Evolutionary conservation across 441 rosid species (phyloP).

Genomic region (Pelargonium cotyledonis): DNA sequence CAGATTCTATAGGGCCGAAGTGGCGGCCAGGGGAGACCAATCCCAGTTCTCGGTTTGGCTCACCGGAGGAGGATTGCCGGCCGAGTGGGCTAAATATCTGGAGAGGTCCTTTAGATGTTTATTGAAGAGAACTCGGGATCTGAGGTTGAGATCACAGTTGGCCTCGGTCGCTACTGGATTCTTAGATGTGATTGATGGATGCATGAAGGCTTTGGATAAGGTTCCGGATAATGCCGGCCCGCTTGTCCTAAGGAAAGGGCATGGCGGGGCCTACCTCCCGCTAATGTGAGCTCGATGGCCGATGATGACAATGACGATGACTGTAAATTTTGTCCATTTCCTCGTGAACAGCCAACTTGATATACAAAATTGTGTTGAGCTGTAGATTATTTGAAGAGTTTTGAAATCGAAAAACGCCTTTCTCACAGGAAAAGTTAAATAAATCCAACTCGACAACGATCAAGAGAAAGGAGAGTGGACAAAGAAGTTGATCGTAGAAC

Average conservation of each 20-base stretch:
- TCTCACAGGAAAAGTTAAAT: neutral
- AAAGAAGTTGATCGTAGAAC: neutral
- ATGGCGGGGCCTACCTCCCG: conserved; percentile 94
- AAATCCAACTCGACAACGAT: neutral
- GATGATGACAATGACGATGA: neutral
- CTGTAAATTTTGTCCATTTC: neutral
- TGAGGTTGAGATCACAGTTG: conserved; percentile 69
- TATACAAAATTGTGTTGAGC: too few species aligned
- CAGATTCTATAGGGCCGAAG: conserved; percentile 77
- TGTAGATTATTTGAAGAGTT: too few species aligned
- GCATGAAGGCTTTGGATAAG: conserved; percentile 58
- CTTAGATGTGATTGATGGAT: conserved; percentile 52
- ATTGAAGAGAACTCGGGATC: conserved; percentile 78
- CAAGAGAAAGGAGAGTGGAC: neutral
- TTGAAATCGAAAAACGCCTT: neutral
- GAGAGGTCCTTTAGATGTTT: conserved; percentile 88
- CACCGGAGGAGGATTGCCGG: conserved; percentile 86
- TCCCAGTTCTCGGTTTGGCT: conserved; percentile 97
- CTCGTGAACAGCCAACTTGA: too few species aligned
- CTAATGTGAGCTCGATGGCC: conserved; percentile 56
- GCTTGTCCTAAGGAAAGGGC: conserved; percentile 80
- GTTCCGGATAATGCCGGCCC: conserved; percentile 78
- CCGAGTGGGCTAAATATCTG: conserved; percentile 93
- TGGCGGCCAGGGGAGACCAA: conserved; percentile 92
- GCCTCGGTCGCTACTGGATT: conserved; percentile 83